Conservation (phyloP, 208 protist species). For the Balamuthia mandrillaris region DNA sequence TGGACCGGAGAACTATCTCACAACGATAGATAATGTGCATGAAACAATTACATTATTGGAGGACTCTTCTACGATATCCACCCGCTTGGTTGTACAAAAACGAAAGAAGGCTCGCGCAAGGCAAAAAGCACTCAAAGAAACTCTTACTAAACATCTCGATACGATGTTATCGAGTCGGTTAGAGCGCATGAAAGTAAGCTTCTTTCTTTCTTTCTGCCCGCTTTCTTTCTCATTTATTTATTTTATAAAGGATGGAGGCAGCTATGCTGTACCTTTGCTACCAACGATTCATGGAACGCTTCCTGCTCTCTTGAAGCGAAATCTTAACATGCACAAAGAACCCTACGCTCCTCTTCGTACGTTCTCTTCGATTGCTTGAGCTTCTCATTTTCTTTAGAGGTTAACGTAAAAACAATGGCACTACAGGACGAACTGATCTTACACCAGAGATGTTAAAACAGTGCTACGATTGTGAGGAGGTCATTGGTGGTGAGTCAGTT, state of each 20-base stretch:
- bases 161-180: too few species aligned
- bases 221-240: not conserved
- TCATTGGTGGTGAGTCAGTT: slow-evolving; percentile 2
- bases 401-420: too few species aligned
- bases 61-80: not conserved
- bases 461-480: slow-evolving; percentile 23
- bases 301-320: not conserved
- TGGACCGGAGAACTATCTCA: too few species aligned
- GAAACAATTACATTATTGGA: not conserved
- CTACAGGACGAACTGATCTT: slow-evolving; percentile 16
- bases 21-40: too few species aligned
- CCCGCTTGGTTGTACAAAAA: not conserved
- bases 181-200: too few species aligned
- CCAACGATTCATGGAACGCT: slow-evolving; percentile 24
- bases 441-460: slow-evolving; percentile 29
- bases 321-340: not conserved
- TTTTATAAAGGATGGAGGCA: not conserved
- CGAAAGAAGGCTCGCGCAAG: not conserved
- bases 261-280: slow-evolving; percentile 12
- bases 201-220: not conserved
- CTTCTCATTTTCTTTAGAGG: not conserved
- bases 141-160: not conserved
- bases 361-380: not conserved
- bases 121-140: not conserved
- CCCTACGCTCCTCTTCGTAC: not conserved